Evolutionary conservation across 2,329 filamentous ascomycete species (phyloP).

Genomic region (Phaeosphaeria sp.): DNA sequence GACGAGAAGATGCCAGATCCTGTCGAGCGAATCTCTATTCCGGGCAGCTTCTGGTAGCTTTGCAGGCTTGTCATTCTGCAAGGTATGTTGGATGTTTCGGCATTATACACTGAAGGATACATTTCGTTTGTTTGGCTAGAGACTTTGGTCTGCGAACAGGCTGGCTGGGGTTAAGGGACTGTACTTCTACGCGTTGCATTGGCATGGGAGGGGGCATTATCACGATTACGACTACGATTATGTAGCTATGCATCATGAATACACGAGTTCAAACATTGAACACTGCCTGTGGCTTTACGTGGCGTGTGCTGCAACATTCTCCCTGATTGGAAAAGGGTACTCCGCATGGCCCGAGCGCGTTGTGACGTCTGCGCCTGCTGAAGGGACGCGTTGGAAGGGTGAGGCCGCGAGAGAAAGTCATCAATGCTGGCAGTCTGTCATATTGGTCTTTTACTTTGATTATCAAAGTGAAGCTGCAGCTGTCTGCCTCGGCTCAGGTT

Average conservation of each 20-base stretch:
- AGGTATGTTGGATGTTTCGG: conserved; percentile 4
- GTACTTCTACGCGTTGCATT: conserved; percentile 14
- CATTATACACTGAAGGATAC: background rate
- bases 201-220: conserved; percentile 4
- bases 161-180: background rate
- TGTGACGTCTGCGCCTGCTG: background rate
- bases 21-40: conserved; percentile 10
- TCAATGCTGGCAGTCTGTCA: background rate
- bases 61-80: background rate
- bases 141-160: background rate
- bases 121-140: background rate
- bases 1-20: conserved; percentile 41
- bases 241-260: conserved; percentile 39
- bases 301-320: background rate
- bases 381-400: background rate
- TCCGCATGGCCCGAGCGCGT: background rate
- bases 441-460: background rate
- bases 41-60: conserved; percentile 8
- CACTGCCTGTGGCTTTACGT: background rate
- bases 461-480: background rate
- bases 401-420: background rate
- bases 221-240: conserved; percentile 15
- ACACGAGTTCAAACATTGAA: conserved; percentile 16
- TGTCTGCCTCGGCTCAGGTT: background rate
- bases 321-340: background rate